A percentile compares a stretch with the other conserved stretches of the same genome.
phyloP scores from a whole-genome alignment of 2,329 filamentous ascomycete genomes.

The Aspergillus niger region DNA sequence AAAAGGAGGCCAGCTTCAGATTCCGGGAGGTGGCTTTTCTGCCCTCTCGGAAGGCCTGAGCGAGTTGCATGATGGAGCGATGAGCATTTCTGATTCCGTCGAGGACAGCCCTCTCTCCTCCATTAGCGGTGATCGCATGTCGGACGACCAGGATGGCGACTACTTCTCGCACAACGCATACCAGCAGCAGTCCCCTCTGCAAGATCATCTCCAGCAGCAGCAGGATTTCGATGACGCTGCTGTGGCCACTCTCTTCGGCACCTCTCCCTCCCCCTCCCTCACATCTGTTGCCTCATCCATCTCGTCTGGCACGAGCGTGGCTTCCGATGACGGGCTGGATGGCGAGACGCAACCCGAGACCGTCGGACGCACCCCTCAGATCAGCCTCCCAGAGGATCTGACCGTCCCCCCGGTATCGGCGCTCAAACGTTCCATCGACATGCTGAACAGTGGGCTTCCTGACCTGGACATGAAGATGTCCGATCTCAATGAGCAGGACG shows the following conservation, averaged over 20 bases:
- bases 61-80: slow-evolving; percentile 31
- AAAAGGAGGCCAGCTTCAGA: slow-evolving; percentile 30
- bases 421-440: slow-evolving; percentile 43
- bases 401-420: slow-evolving; percentile 32
- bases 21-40: slow-evolving; percentile 34
- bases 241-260: slow-evolving; percentile 41
- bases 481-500: slow-evolving; percentile 34
- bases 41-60: slow-evolving; percentile 49
- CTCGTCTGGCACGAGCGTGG: slow-evolving; percentile 45
- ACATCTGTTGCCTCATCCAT: slow-evolving; percentile 44
- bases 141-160: slow-evolving; percentile 36
- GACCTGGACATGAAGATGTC: slow-evolving; percentile 42
- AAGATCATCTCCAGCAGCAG: slow-evolving; percentile 24
- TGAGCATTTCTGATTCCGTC: slow-evolving; percentile 32
- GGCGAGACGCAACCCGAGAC: slow-evolving; percentile 25
- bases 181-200: slow-evolving; percentile 23
- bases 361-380: slow-evolving; percentile 30
- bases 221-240: slow-evolving; percentile 38
- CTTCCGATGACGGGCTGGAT: slow-evolving; percentile 36
- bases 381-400: slow-evolving; percentile 34
- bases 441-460: slow-evolving; percentile 41
- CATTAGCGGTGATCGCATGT: slow-evolving; percentile 31
- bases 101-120: slow-evolving; percentile 36
- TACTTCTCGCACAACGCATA: slow-evolving; percentile 37
- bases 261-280: slow-evolving; percentile 46